Evolutionary conservation across 495 filamentous ascomycete genomes (phyloP), one percentile per base, ranked within the genome.

Genomic region (Elaphomyces granulatus): DNA sequence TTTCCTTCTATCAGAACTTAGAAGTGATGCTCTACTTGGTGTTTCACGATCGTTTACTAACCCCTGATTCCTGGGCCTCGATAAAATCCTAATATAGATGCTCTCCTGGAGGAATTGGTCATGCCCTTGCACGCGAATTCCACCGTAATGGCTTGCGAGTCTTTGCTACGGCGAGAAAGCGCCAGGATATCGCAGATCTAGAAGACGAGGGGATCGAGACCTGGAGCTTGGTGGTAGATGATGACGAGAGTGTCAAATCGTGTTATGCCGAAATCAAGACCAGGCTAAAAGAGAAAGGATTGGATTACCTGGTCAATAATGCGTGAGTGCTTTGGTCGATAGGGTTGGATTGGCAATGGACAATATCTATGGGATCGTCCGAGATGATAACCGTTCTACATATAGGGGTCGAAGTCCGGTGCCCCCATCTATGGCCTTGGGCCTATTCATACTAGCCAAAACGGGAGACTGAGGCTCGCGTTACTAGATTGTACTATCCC

Each of bases 241-340:
- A 64, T 19, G 45, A 41, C 19, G 55, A 62, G 16, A 73, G 63
- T 50, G 61, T 78, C 38, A 50, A 55, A 17, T 46, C 47, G 0
- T 67, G 68, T 30, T 63, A 54, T 47, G 41, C 49, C 2, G 56
- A 68, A 30, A 60, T 75, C 2, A 45, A 65, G 19, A 48, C 47
- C 15, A 52, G 56, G 20, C 65, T 73, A 0, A 56, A 51, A 2
- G 64, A 59, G 18, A 59, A 55, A 12, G 61, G 62, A 14, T 59
- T 80, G 16, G 66, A 78, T 47, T 70, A 69, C 43, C 57, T 80
- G 4, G 64, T 76, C 38, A 80, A 79, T 50, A 80, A 80, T 61
- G 75, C 75, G 45, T 74, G 37, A 53, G 67, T 50, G 10, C 18
- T 30, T 14, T 36, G 4, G 20, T 8, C 28, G 28, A 8, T 15